Evolutionary conservation across 306 rosid genomes (phyloP).

Genomic region (Prunus mira): DNA sequence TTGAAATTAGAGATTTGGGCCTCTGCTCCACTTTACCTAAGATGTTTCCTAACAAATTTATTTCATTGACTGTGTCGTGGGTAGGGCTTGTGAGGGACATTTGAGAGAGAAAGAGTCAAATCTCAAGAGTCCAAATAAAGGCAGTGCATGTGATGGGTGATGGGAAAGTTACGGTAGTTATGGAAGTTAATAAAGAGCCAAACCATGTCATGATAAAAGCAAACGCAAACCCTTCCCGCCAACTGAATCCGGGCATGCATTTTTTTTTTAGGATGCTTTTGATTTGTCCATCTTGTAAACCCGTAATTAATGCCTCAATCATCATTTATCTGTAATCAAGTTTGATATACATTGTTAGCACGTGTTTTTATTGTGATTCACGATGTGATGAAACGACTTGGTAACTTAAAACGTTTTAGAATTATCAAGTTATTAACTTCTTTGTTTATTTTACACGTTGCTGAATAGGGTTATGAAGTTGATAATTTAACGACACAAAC

Average conservation of each 20-base stretch:
- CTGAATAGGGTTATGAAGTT: neutral
- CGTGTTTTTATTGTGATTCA: too few species aligned
- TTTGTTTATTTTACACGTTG: neutral
- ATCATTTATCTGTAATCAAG: neutral
- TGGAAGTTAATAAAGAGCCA: constrained; percentile 21
- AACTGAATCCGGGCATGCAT: neutral
- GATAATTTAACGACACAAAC: neutral
- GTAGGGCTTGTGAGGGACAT: neutral
- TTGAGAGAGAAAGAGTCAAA: constrained; percentile 3
- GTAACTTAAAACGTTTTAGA: too few species aligned
- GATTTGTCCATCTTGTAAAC: neutral
- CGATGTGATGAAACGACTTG: too few species aligned
- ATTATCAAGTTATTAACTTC: neutral
- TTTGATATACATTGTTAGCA: neutral
- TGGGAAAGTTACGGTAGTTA: constrained; percentile 15
- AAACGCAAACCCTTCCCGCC: constrained; percentile 13
- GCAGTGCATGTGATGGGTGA: constrained; percentile 17
- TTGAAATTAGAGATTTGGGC: constrained; percentile 2
- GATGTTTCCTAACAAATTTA: neutral
- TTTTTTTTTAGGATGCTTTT: neutral
- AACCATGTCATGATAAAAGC: neutral
- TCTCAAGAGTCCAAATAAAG: neutral
- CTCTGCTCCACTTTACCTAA: neutral
- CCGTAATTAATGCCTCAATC: neutral
- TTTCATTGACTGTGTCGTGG: neutral